Percentiles rank a stretch among this genome's conserved stretches.
phyloP scores from a whole-genome alignment of 768 basidiomycete genomes.

The Termitomyces sp. region DNA sequence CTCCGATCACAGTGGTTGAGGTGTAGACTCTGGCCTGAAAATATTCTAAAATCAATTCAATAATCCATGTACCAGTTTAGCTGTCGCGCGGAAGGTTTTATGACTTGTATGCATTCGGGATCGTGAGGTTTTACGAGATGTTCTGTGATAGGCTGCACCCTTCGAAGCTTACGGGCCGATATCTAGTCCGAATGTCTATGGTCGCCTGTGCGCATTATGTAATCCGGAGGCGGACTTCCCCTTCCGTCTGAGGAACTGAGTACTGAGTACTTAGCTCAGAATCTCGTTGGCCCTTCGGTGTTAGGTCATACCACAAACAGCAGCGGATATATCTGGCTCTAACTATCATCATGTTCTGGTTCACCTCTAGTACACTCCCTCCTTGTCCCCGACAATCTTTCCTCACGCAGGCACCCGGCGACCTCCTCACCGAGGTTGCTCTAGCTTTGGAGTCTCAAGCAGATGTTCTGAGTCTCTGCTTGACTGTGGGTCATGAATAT shows the following conservation, averaged over 20 bases:
- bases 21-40: background rate
- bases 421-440: conserved; percentile 66
- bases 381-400: background rate
- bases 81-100: background rate
- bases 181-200: no score
- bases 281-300: background rate
- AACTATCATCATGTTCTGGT: conserved; percentile 10
- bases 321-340: background rate
- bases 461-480: conserved; percentile 54
- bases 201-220: background rate
- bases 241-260: no score
- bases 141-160: no score
- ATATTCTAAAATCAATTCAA: background rate
- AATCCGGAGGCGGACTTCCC: background rate
- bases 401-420: conserved; percentile 37
- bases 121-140: background rate
- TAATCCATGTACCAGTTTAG: background rate
- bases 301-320: background rate
- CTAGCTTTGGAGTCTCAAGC: conserved; percentile 41
- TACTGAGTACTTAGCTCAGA: no score
- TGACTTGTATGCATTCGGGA: background rate
- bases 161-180: background rate
- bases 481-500: conserved; percentile 42
- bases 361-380: background rate
- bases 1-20: conserved; percentile 7